phyloP scores from a whole-genome alignment of 1,139 yeast genomes.

The Geotrichum reessii region DNA sequence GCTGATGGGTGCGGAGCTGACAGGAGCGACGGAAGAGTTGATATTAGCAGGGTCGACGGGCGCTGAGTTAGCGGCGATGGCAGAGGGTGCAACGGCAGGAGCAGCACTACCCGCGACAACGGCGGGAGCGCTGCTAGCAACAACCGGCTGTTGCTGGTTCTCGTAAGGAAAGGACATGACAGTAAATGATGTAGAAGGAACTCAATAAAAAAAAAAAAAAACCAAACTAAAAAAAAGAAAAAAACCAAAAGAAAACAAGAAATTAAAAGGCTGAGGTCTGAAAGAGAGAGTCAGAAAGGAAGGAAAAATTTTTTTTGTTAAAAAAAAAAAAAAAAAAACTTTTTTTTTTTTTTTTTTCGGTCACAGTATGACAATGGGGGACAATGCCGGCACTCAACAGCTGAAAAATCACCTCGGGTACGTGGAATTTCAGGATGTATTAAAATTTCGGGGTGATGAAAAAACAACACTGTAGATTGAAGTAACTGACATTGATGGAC shows the following conservation, averaged over 20 bases:
- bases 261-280: neutral
- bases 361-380: neutral
- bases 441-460: too few relatives aligned
- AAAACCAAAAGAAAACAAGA: neutral
- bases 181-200: neutral
- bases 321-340: neutral
- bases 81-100: neutral
- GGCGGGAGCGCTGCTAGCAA: neutral
- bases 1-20: neutral
- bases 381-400: neutral
- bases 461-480: too few relatives aligned
- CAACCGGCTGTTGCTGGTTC: neutral
- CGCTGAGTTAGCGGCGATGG: neutral
- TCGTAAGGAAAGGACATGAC: neutral
- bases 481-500: too few relatives aligned
- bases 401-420: too few relatives aligned
- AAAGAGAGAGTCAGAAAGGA: neutral
- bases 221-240: neutral
- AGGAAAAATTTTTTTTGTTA: neutral
- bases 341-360: neutral
- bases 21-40: neutral
- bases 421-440: too few relatives aligned
- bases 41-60: neutral
- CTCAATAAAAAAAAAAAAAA: neutral
- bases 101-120: neutral